Conservation (phyloP, 805 yeast species). For the Lipomyces sp. region DNA sequence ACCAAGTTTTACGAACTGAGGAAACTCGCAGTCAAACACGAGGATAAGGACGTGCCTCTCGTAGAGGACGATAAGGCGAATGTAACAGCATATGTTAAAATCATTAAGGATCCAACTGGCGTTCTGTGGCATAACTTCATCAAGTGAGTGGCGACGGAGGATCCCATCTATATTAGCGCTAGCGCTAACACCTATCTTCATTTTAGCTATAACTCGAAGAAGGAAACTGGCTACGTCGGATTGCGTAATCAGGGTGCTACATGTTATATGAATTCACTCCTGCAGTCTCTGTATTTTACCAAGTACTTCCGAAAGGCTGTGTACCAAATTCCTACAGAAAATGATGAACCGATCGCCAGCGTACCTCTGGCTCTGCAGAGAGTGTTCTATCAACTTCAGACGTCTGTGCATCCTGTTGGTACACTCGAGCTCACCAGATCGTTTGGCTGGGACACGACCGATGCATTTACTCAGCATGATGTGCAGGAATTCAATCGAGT, state of each 20-base stretch:
- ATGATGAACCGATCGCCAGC: slow-evolving; percentile 56
- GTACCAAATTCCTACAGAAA: slow-evolving; percentile 83
- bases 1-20: slow-evolving; percentile 69
- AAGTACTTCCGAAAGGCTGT: slow-evolving; percentile 81
- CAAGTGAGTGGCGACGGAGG: slow-evolving; percentile 48
- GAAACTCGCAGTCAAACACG: slow-evolving; percentile 45
- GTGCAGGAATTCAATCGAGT: slow-evolving; percentile 96
- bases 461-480: slow-evolving; percentile 97
- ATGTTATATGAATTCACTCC: slow-evolving; percentile 88
- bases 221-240: slow-evolving; percentile 89
- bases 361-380: slow-evolving; percentile 88
- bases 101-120: slow-evolving; percentile 88
- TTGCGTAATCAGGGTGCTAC: slow-evolving; percentile 97
- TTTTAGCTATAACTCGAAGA: slow-evolving; percentile 72
- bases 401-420: slow-evolving; percentile 75
- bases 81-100: slow-evolving; percentile 75
- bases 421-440: slow-evolving; percentile 86
- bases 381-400: slow-evolving; percentile 77
- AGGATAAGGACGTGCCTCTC: slow-evolving; percentile 50
- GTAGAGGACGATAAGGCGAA: slow-evolving; percentile 62
- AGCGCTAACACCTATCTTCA: background rate
- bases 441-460: slow-evolving; percentile 96
- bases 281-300: slow-evolving; percentile 90
- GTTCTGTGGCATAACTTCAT: slow-evolving; percentile 89
- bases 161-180: too few species aligned